Conservation (phyloP, 305 asterid genomes). For the Lippia alba region DNA sequence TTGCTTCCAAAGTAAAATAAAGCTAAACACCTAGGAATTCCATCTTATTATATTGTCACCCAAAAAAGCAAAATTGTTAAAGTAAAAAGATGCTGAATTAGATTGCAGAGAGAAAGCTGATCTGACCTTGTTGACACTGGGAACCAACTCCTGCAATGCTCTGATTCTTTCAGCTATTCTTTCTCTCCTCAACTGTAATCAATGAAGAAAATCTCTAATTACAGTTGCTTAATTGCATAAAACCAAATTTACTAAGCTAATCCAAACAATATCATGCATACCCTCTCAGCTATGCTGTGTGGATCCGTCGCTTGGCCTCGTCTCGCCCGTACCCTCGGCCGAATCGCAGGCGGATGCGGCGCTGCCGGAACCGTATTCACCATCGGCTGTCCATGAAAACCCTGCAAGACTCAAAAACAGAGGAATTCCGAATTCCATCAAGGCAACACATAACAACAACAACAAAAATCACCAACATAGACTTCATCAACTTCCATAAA, state of each 20-base stretch:
- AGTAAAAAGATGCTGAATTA: conserved; percentile 7
- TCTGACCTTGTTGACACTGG: conserved; percentile 94
- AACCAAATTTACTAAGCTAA: background rate
- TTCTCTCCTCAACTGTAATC: conserved; percentile 79
- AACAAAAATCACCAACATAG: background rate
- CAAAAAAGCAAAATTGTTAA: background rate
- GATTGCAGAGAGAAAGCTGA: conserved; percentile 26
- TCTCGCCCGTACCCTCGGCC: conserved; percentile 94
- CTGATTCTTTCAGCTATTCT: conserved; percentile 95
- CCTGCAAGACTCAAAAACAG: conserved; percentile 43
- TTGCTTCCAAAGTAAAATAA: conserved; percentile 1
- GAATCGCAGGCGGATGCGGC: conserved; percentile 80
- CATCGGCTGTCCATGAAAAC: conserved; percentile 84
- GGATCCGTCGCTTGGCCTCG: conserved; percentile 98
- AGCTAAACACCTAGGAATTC: conserved; percentile 4
- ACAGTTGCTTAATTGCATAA: conserved; percentile 15
- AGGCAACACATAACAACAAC: background rate
- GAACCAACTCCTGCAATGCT: conserved; percentile 97
- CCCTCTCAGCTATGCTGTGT: conserved; percentile 98
- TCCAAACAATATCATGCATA: conserved; percentile 37
- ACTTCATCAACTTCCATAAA: background rate
- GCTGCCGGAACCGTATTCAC: conserved; percentile 54
- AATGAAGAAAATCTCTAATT: conserved; percentile 23
- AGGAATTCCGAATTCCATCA: conserved; percentile 10
- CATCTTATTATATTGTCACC: conserved; percentile 10